Evolutionary conservation across 2,329 filamentous ascomycete species (phyloP).

Genomic region (Venturia effusa): DNA sequence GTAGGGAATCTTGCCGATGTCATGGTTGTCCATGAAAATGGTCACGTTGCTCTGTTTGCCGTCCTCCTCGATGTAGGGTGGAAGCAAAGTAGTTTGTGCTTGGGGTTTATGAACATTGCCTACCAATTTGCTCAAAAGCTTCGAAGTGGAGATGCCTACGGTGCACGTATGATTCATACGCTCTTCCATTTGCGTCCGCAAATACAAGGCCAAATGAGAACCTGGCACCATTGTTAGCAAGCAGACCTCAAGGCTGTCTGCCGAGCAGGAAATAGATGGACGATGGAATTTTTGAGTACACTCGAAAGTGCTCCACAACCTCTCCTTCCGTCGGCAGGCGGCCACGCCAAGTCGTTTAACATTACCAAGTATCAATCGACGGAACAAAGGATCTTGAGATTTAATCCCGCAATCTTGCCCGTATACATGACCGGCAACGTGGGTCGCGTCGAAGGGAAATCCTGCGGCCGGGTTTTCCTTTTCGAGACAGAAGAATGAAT

Average conservation of each 20-base stretch:
- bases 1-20: conserved; percentile 72
- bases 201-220: conserved; percentile 67
- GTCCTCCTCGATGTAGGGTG: conserved; percentile 38
- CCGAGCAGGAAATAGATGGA: conserved; percentile 25
- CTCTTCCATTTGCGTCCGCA: conserved; percentile 62
- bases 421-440: conserved; percentile 53
- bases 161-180: conserved; percentile 78
- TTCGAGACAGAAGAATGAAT: conserved; percentile 74
- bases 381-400: background rate
- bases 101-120: conserved; percentile 79
- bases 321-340: conserved; percentile 12
- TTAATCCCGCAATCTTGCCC: conserved; percentile 22
- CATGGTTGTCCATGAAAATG: conserved; percentile 63
- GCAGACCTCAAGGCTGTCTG: conserved; percentile 22
- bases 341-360: background rate
- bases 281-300: conserved; percentile 23
- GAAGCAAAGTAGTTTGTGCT: conserved; percentile 73
- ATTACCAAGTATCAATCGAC: conserved; percentile 8
- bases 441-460: conserved; percentile 65
- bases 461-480: conserved; percentile 64
- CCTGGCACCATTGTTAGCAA: conserved; percentile 38
- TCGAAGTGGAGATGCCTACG: conserved; percentile 79
- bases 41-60: conserved; percentile 40
- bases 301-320: conserved; percentile 6
- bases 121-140: conserved; percentile 73